Evolutionary conservation across 106 monocot species (phyloP).

Genomic region (Chionographis japonica): DNA sequence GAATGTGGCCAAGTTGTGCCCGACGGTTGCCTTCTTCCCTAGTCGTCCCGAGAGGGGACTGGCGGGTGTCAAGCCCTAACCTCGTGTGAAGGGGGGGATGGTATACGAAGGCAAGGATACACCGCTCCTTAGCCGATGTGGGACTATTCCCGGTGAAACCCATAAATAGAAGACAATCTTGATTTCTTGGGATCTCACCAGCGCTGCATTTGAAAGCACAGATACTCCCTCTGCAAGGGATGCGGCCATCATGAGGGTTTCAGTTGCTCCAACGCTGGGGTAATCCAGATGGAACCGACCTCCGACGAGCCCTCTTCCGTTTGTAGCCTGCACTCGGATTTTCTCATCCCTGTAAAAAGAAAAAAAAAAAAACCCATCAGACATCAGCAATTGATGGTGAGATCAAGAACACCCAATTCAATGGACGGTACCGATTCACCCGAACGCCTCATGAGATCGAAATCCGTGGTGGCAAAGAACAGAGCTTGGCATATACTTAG

Average conservation of each 20-base stretch:
- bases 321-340: conserved; percentile 24
- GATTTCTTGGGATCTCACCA: conserved; percentile 12
- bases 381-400: too few relatives aligned
- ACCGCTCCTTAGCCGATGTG: not conserved
- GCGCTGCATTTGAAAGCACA: conserved; percentile 45
- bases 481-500: conserved; percentile 1
- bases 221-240: conserved; percentile 39
- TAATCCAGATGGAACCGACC: conserved; percentile 38
- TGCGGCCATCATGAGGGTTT: conserved; percentile 60
- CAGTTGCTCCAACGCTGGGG: conserved; percentile 54
- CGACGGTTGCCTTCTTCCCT: too few relatives aligned
- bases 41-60: too few relatives aligned
- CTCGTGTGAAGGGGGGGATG: not conserved
- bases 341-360: conserved; percentile 36
- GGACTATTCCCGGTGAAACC: not conserved
- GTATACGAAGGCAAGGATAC: too few relatives aligned
- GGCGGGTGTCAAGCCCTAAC: too few relatives aligned
- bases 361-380: too few relatives aligned
- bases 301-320: conserved; percentile 47
- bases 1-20: too few relatives aligned
- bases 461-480: too few relatives aligned
- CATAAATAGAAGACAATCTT: not conserved
- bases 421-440: too few relatives aligned
- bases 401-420: too few relatives aligned
- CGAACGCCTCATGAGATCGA: too few relatives aligned